Conservation (phyloP, 2,329 filamentous ascomycete species). For the Sordariomycetes sp. region DNA sequence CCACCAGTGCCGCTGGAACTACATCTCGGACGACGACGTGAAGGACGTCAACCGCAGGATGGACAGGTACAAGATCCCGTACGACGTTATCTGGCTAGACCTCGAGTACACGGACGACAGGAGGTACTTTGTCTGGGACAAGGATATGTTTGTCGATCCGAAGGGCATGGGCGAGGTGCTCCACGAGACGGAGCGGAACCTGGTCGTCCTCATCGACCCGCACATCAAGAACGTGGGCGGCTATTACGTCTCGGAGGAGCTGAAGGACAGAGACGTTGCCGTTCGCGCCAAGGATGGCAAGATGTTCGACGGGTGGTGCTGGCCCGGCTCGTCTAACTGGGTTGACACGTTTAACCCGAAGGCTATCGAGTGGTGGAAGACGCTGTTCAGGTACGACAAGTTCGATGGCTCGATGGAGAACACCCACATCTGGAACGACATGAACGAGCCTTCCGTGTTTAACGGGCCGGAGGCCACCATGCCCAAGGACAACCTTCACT, state of each 20-base stretch:
- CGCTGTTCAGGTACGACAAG: slow-evolving; percentile 73
- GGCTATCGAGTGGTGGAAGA: slow-evolving; percentile 82
- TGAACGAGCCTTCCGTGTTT: slow-evolving; percentile 99
- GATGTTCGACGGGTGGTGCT: slow-evolving; percentile 95
- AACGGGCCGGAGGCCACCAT: slow-evolving; percentile 97
- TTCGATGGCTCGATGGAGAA: slow-evolving; percentile 85
- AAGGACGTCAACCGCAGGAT: slow-evolving; percentile 95
- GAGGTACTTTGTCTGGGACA: slow-evolving; percentile 98
- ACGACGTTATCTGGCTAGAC: slow-evolving; percentile 98
- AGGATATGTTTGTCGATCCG: slow-evolving; percentile 77
- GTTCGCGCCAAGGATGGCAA: slow-evolving; percentile 84
- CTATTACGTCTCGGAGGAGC: slow-evolving; percentile 67
- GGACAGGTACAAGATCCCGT: slow-evolving; percentile 89
- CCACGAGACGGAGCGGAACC: slow-evolving; percentile 73
- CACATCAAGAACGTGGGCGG: slow-evolving; percentile 88
- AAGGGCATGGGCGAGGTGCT: slow-evolving; percentile 81
- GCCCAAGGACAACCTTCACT: slow-evolving; percentile 95
- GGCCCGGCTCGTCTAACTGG: slow-evolving; percentile 96
- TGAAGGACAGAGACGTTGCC: slow-evolving; percentile 75
- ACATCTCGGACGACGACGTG: slow-evolving; percentile 92
- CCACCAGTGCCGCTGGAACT: slow-evolving; percentile 98
- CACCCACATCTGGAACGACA: slow-evolving; percentile 96
- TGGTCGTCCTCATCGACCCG: slow-evolving; percentile 91
- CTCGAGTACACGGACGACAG: slow-evolving; percentile 95
- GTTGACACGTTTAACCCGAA: slow-evolving; percentile 93